A percentile compares a stretch with the other conserved stretches of the same genome.
phyloP scores from a whole-genome alignment of 2,329 filamentous ascomycete species.

The Fusarium brachygibbosum region DNA sequence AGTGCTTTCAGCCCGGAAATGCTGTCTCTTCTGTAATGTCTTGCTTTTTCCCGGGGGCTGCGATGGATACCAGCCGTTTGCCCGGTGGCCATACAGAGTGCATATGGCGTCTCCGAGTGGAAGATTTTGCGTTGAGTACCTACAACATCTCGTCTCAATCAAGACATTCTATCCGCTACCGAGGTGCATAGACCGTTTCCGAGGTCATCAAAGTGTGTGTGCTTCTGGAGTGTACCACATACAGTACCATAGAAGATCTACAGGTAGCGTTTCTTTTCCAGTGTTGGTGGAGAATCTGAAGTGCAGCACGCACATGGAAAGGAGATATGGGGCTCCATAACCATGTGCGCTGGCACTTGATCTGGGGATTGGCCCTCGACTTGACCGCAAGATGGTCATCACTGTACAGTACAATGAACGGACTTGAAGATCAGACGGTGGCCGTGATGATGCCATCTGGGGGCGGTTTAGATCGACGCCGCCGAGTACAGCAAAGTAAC shows the following conservation, averaged over 20 bases:
- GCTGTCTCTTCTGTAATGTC: slow-evolving; percentile 2
- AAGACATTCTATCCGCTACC: not conserved
- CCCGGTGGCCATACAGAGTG: slow-evolving; percentile 1
- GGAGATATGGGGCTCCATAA: slow-evolving; percentile 8
- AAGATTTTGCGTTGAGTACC: not conserved
- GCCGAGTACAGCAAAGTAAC: slow-evolving; percentile 9
- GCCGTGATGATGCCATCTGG: slow-evolving; percentile 35
- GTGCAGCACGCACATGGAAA: slow-evolving; percentile 1
- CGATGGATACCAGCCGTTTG: slow-evolving; percentile 1
- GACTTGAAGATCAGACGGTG: slow-evolving; percentile 17
- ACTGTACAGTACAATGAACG: not conserved
- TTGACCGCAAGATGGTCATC: slow-evolving; percentile 34
- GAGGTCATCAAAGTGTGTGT: not conserved
- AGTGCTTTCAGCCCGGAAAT: slow-evolving; percentile 21
- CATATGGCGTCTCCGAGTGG: slow-evolving; percentile 8
- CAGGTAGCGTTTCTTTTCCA: slow-evolving; percentile 18
- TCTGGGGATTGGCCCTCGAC: slow-evolving; percentile 33
- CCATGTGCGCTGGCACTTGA: slow-evolving; percentile 29
- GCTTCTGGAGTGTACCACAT: not conserved
- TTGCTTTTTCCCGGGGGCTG: slow-evolving; percentile 26
- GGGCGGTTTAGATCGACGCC: slow-evolving; percentile 30
- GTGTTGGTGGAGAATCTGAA: slow-evolving; percentile 30
- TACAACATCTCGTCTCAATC: not conserved
- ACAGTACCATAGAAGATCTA: slow-evolving; percentile 22
- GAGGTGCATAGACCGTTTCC: not conserved